Evolutionary conservation across 2,329 filamentous ascomycete species (phyloP), one percentile per base, ranked within the genome.

Genomic region (Coniella vitis): DNA sequence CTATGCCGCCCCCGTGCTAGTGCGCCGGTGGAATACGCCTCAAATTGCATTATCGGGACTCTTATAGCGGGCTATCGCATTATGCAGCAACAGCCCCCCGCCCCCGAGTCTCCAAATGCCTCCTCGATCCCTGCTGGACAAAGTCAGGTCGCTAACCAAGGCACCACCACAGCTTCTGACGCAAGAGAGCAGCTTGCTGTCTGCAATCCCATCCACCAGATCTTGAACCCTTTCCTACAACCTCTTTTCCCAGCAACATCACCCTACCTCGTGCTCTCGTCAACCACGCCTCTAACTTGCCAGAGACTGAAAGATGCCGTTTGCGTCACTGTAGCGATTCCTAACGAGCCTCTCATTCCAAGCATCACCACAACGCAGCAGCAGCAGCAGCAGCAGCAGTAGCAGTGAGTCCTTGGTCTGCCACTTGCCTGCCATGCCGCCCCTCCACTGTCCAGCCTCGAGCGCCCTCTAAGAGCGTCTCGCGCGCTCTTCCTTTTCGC

Each of bases 91-190:
- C 25, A 29, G 25, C 5, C 25, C 25, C 25, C 25, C 25, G 5
- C 25, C 25, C 25, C 25, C 25, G 21, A 42, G 39, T 25, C 32
- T 17, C 29, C 17, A 32, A 20, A 20, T 32, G 39, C 39, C 29
- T 29, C 29, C 22, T 13, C 16, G 16, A 12, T 29, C 29, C 17
- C 25, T 19, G 25, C 25, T 16, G 29, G 29, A 25, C 10, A 20
- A 42, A 31, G 25, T 13, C 17, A 34, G 29, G 37, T 19, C 16
- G 39, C 39, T 14, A 42, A 42, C 32, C 48, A 50, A 45, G 40
- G 43, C 42, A 38, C 49, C 37, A 49, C 38, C 38, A 25, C 44
- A 21, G 38, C 51, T 47, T 53, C 43, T 53, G 51, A 53, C 51
- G 51, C 51, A 50, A 53, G 39, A 53, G 43, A 47, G 47, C 49